phyloP scores from a whole-genome alignment of 768 basidiomycete species.

The Russula virescens region DNA sequence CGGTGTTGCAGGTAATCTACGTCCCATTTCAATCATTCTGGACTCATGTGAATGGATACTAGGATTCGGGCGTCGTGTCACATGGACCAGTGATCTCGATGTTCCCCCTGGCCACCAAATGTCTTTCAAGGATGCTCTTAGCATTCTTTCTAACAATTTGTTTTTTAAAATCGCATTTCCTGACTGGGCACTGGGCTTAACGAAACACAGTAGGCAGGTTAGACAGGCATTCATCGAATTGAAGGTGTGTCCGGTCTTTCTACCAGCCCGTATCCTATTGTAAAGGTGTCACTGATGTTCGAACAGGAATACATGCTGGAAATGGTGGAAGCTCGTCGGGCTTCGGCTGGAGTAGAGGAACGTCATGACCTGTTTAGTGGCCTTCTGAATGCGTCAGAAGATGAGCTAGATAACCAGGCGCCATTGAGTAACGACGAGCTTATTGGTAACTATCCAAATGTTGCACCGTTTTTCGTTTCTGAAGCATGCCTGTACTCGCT shows the following conservation, averaged over 20 bases:
- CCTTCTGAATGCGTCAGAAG: conserved; percentile 25
- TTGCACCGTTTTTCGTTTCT: neutral
- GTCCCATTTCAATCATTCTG: neutral
- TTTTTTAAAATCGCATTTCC: conserved; percentile 38
- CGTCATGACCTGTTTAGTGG: conserved; percentile 28
- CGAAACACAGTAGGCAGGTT: conserved; percentile 31
- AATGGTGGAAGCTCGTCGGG: conserved; percentile 25
- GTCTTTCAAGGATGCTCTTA: conserved; percentile 46
- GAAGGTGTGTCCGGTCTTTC: conserved; percentile 32
- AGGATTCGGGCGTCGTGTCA: conserved; percentile 46
- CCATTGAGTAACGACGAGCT: conserved; percentile 26
- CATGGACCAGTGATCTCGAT: conserved; percentile 41
- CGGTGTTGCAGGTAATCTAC: conserved; percentile 38
- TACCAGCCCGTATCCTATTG: neutral
- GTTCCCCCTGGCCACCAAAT: conserved; percentile 41
- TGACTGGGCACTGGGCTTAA: conserved; percentile 36
- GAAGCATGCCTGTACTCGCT: neutral
- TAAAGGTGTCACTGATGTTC: neutral
- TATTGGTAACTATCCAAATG: conserved; percentile 5
- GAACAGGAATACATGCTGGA: conserved; percentile 28
- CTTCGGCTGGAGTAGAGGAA: conserved; percentile 21
- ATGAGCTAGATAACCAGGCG: conserved; percentile 15
- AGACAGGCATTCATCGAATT: conserved; percentile 42
- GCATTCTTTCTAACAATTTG: conserved; percentile 36
- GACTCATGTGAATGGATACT: neutral